Conservation (phyloP, 331 rosid genomes). For the Saraca asoca region DNA sequence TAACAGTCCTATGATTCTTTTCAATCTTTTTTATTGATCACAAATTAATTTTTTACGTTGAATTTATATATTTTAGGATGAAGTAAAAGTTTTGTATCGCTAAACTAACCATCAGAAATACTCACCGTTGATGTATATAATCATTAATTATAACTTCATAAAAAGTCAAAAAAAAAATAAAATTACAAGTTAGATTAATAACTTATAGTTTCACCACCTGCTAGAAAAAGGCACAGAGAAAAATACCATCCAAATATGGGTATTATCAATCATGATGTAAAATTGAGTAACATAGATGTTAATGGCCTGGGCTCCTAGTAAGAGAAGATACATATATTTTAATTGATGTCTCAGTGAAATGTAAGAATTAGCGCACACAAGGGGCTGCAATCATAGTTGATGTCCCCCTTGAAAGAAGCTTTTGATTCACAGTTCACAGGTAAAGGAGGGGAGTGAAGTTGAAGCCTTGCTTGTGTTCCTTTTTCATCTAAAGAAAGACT, state of each 20-base stretch:
- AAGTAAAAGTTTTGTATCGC: no score
- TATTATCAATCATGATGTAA: slow-evolving; percentile 32
- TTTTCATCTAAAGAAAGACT: slow-evolving; percentile 15
- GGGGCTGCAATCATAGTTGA: slow-evolving; percentile 60
- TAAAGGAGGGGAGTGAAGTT: slow-evolving; percentile 47
- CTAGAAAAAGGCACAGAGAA: slow-evolving; percentile 30
- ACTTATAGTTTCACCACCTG: slow-evolving; percentile 37
- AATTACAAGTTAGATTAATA: slow-evolving; percentile 38
- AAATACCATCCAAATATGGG: slow-evolving; percentile 34
- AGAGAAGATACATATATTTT: slow-evolving; percentile 19
- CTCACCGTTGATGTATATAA: no score
- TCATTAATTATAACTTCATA: slow-evolving; percentile 56
- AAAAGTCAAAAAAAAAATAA: no score
- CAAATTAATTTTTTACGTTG: no score
- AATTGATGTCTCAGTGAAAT: slow-evolving; percentile 35
- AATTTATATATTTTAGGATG: no score
- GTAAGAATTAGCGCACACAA: slow-evolving; percentile 50
- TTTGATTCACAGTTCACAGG: slow-evolving; percentile 57
- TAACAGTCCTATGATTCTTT: no score
- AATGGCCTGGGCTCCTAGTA: slow-evolving; percentile 43
- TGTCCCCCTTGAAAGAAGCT: slow-evolving; percentile 55
- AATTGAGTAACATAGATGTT: slow-evolving; percentile 11
- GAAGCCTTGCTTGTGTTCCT: slow-evolving; percentile 37
- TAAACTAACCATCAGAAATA: no score
- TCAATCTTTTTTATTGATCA: no score